Evolutionary conservation across 2,329 filamentous ascomycete species (phyloP), one percentile per base, ranked within the genome.

Genomic region (Acrodontium crateriforme): DNA sequence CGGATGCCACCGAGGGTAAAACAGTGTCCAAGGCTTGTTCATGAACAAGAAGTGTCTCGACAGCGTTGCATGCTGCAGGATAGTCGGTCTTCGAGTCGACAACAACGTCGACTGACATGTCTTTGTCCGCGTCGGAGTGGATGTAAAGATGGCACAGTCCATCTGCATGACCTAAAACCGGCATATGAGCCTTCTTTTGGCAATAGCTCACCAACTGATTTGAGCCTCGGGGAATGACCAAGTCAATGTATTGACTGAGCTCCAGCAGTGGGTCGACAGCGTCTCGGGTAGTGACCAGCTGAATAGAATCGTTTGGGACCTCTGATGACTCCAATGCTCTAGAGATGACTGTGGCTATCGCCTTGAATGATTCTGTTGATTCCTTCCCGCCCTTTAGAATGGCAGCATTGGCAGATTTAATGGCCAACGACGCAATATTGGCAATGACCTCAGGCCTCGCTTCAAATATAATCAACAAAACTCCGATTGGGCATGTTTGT

Each of bases 401-500:
- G 28, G 85, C 89, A 18, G 89, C 80, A 55, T 98, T 98, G 46
- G 84, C 89, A 9, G 87, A 95, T 55, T 98, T 98, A 56, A 98
- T 81, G 19, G 89, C 85, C 14, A 98, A 67, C 3, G 85, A 82
- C 37, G 89, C 84, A 49, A 98, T 95, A 56, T 98, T 98, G 50
- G 87, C 89, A 49, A 98, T 94, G 40, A 98, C 89, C 59, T 98
- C 89, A 5, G 89, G 89, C 6, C 89, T 78, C 18, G 89, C 89
- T 60, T 98, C 89, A 50, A 98, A 98, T 49, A 98, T 95, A 58
- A 98, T 89, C 41, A 98, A 70, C 22, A 98, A 71, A n/a, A 95
- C 85, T 34, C 89, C 89, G 43, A 98, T 95, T 5, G 89, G 89
- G 52, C 83, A 93, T 21, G 82, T 84, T 25, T 93, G 79, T 37